A percentile compares a stretch with the other conserved stretches of the same genome.
Conservation (phyloP, 345 rosid species). For the Rhodomyrtus tomentosa region DNA sequence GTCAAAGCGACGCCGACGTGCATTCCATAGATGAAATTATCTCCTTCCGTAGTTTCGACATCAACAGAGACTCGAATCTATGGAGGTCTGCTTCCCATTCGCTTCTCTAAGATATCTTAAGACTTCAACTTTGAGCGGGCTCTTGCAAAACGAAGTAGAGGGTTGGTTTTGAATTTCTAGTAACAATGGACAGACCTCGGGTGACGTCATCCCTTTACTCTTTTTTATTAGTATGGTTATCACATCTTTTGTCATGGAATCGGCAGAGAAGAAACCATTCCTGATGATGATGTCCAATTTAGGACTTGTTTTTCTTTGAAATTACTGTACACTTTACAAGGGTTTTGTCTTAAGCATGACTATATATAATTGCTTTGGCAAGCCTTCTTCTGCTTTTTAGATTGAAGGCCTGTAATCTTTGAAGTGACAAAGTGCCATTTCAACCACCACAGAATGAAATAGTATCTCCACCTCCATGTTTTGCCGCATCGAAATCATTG, state of each 20-base stretch:
- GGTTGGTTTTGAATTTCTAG: background rate
- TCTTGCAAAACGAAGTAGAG: background rate
- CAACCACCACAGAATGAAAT: background rate
- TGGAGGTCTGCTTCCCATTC: too few relatives aligned
- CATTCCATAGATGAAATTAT: background rate
- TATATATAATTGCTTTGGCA: accelerated
- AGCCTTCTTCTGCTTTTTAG: background rate
- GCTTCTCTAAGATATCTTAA: too few relatives aligned
- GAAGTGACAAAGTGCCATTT: background rate
- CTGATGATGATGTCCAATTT: too few relatives aligned
- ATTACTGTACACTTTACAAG: background rate
- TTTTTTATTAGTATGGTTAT: background rate
- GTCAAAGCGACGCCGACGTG: background rate
- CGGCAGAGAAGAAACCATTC: too few relatives aligned
- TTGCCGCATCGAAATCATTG: background rate
- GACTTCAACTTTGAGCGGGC: background rate
- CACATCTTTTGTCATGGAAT: too few relatives aligned
- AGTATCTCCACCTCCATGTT: background rate
- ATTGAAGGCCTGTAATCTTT: background rate
- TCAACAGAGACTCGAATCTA: too few relatives aligned
- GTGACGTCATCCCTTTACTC: background rate
- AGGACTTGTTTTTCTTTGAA: background rate
- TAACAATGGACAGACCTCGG: background rate
- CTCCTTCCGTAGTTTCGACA: too few relatives aligned
- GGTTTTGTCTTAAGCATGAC: background rate